A percentile compares a stretch with the other conserved stretches of the same genome.
Conservation (phyloP, 2,329 filamentous ascomycete species). For the Pyrenophora graminea region DNA sequence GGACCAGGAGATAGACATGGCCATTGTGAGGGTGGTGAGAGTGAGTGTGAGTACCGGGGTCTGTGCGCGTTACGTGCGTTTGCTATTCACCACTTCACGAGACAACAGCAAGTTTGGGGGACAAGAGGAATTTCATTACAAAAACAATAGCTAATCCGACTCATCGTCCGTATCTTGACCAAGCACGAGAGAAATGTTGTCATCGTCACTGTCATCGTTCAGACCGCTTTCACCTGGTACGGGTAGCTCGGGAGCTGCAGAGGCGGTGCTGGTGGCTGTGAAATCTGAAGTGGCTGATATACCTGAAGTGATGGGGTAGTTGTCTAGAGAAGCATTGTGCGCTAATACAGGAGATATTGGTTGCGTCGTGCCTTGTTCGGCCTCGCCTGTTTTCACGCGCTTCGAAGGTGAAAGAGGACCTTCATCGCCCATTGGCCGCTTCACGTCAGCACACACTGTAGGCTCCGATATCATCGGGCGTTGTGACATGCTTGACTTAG, state of each 20-base stretch:
- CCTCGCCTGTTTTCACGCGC: slow-evolving; percentile 27
- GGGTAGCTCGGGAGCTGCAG: slow-evolving; percentile 21
- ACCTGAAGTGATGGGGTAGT: neutral
- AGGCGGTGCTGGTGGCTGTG: slow-evolving; percentile 21
- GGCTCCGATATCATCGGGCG: neutral
- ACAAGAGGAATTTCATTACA: neutral
- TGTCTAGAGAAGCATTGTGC: neutral
- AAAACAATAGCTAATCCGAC: slow-evolving; percentile 24
- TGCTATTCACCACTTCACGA: slow-evolving; percentile 9
- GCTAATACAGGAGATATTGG: slow-evolving; percentile 8
- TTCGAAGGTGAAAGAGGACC: slow-evolving; percentile 35
- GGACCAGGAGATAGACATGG: too few species aligned
- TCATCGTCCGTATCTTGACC: slow-evolving; percentile 45
- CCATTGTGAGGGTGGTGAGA: too few species aligned
- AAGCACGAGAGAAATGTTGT: slow-evolving; percentile 35
- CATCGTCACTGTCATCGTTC: slow-evolving; percentile 34
- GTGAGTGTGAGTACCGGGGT: neutral
- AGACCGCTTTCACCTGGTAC: slow-evolving; percentile 16
- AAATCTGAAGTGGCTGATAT: slow-evolving; percentile 22
- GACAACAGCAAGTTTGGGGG: neutral
- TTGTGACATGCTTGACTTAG: neutral
- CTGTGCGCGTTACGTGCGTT: slow-evolving; percentile 10
- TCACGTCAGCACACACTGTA: slow-evolving; percentile 16
- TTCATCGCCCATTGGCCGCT: slow-evolving; percentile 31
- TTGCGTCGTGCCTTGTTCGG: slow-evolving; percentile 7